These are phyloP conservation scores for Eucalyptus coolabah DNA, from an alignment of 345 rosid genomes.

Conservation along the genomic window DNA sequence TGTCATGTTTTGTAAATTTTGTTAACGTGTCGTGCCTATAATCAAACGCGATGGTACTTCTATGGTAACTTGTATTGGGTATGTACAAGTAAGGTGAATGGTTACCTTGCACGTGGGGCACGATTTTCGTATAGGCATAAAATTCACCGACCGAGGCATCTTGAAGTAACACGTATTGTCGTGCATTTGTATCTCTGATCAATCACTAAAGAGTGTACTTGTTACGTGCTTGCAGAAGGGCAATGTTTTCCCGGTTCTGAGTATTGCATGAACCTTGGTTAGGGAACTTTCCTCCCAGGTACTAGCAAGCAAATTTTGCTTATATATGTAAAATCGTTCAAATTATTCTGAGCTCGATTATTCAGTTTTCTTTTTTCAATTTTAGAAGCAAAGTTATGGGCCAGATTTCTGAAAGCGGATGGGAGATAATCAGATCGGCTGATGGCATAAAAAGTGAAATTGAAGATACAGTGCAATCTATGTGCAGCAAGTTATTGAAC, in stretches of 20 bases:
- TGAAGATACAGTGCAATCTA: constrained; percentile 60
- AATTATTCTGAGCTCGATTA: neutral
- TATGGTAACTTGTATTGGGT: neutral
- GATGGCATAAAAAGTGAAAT: constrained; percentile 74
- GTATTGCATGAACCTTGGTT: neutral
- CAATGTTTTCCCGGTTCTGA: neutral
- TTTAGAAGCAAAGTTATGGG: constrained; percentile 46
- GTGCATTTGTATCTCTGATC: too few species aligned
- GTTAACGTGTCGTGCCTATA: neutral
- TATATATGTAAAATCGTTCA: neutral
- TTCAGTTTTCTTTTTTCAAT: neutral
- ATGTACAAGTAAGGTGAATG: neutral
- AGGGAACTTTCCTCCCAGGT: neutral
- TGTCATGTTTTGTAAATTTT: neutral
- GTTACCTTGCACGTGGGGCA: neutral
- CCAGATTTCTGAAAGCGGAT: constrained; percentile 59
- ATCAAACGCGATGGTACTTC: neutral
- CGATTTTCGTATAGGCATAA: neutral
- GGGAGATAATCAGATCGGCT: constrained; percentile 70
- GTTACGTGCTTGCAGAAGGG: too few species aligned
- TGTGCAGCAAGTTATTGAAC: constrained; percentile 43
- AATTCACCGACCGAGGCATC: too few species aligned
- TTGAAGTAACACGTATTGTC: too few species aligned
- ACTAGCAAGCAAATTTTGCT: neutral
- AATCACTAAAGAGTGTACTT: too few species aligned